These are phyloP conservation scores for Plasmodium cynomolgi DNA, from an alignment of 169 alveolate species.

Conservation along the genomic window DNA sequence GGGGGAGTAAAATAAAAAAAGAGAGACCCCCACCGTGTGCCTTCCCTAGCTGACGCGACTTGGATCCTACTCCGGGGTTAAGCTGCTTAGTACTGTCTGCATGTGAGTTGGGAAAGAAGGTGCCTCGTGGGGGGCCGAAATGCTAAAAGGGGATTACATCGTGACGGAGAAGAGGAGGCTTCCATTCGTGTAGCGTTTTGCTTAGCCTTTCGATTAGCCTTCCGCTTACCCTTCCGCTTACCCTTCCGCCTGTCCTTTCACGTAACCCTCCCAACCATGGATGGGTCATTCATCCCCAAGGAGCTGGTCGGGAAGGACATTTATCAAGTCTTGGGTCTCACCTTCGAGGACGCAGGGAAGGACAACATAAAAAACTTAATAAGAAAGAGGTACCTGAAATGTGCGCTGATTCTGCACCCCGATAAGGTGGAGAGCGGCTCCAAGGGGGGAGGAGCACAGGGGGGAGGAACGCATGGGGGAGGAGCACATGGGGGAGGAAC, in stretches of 20 bases:
- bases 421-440: conserved; percentile 6
- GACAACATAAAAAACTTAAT: conserved; percentile 35
- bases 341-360: conserved; percentile 7
- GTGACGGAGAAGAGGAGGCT: too few relatives aligned
- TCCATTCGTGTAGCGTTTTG: too few relatives aligned
- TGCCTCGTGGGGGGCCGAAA: too few relatives aligned
- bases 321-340: conserved; percentile 37
- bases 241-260: too few relatives aligned
- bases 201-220: too few relatives aligned
- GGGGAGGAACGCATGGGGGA: too few relatives aligned
- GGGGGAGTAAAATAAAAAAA: not conserved
- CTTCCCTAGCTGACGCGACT: too few relatives aligned
- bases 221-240: too few relatives aligned
- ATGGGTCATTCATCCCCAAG: conserved; percentile 39
- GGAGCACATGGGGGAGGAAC: not conserved
- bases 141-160: too few relatives aligned
- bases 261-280: conserved; percentile 7
- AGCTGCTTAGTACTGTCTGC: too few relatives aligned
- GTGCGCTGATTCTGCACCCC: conserved; percentile 57
- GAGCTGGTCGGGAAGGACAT: conserved; percentile 60
- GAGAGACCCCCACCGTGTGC: not conserved
- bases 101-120: too few relatives aligned
- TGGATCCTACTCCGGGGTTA: too few relatives aligned
- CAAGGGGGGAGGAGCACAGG: not conserved
- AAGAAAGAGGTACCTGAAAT: conserved; percentile 43